Evolutionary conservation across 345 rosid genomes (phyloP).

Genomic region (Salix purpurea): DNA sequence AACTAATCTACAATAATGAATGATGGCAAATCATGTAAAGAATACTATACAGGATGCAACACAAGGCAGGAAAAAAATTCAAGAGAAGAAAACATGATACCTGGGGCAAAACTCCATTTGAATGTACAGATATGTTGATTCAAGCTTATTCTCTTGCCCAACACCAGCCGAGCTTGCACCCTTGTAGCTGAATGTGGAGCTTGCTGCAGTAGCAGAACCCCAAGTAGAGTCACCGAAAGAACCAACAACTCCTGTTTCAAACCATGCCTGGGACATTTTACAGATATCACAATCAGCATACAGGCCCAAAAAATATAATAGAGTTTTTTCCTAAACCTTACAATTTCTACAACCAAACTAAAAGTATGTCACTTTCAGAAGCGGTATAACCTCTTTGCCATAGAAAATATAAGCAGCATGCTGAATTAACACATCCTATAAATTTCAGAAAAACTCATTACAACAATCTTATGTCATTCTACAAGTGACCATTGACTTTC

Average conservation of each 20-base stretch:
- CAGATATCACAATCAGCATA: conserved; percentile 24
- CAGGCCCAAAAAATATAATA: conserved; percentile 1
- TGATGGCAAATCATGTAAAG: not conserved
- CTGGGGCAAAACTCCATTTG: conserved; percentile 98
- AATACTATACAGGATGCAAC: not conserved
- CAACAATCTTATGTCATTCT: no score
- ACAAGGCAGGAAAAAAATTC: not conserved
- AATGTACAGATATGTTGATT: conserved; percentile 78
- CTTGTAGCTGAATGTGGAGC: conserved; percentile 52
- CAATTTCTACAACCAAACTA: not conserved
- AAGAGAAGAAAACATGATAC: conserved; percentile 30
- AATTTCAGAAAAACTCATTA: not conserved
- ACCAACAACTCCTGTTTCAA: conserved; percentile 79
- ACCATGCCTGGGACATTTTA: conserved; percentile 75
- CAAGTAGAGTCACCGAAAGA: conserved; percentile 51
- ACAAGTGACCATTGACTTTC: not conserved
- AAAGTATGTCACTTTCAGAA: not conserved
- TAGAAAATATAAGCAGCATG: not conserved
- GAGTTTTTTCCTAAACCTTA: not conserved
- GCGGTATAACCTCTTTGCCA: not conserved
- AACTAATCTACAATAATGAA: not conserved
- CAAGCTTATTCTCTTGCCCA: conserved; percentile 66
- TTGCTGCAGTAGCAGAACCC: conserved; percentile 77
- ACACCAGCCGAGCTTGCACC: conserved; percentile 54
- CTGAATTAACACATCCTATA: not conserved